These are phyloP conservation scores for Tuber microsphaerosporum DNA, from an alignment of 495 filamentous ascomycete species.

Conservation along the genomic window DNA sequence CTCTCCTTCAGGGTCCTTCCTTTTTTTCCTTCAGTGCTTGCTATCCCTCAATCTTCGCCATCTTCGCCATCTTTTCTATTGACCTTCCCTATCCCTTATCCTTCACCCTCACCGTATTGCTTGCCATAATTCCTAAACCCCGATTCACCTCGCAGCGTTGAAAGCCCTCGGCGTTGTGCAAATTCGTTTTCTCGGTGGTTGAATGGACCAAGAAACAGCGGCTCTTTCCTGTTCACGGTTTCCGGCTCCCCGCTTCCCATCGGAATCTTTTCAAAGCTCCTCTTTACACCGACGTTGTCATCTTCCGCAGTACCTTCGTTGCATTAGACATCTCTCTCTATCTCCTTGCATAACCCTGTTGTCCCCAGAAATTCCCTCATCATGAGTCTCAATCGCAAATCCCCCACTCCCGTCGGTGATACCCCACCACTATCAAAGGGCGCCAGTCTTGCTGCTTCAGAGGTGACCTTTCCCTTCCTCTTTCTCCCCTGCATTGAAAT, in stretches of 20 bases:
- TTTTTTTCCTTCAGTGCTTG: background rate
- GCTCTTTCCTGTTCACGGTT: slow-evolving; percentile 29
- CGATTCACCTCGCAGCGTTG: background rate
- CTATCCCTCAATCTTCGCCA: background rate
- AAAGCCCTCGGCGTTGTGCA: background rate
- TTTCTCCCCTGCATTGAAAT: background rate
- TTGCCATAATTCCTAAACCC: background rate
- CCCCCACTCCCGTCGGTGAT: slow-evolving; percentile 6
- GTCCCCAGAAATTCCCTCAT: slow-evolving; percentile 12
- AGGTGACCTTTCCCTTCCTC: slow-evolving; percentile 13
- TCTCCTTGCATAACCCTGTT: slow-evolving; percentile 6
- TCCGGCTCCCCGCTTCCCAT: slow-evolving; percentile 13
- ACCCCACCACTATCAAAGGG: slow-evolving; percentile 16
- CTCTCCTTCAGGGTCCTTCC: slow-evolving; percentile 1
- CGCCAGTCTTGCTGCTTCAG: slow-evolving; percentile 14
- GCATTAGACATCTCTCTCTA: slow-evolving; percentile 12
- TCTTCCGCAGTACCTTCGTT: slow-evolving; percentile 1
- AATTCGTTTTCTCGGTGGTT: slow-evolving; percentile 2
- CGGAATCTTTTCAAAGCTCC: slow-evolving; percentile 7
- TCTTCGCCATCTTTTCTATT: background rate
- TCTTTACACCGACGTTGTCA: slow-evolving; percentile 4
- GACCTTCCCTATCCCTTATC: background rate
- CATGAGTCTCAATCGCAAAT: slow-evolving; percentile 27
- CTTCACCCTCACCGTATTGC: background rate
- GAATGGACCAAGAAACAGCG: slow-evolving; percentile 34